Percentiles rank a stretch among this genome's conserved stretches.
Conservation (phyloP, 2,329 filamentous ascomycete species). For the Cercospora nicotianae region DNA sequence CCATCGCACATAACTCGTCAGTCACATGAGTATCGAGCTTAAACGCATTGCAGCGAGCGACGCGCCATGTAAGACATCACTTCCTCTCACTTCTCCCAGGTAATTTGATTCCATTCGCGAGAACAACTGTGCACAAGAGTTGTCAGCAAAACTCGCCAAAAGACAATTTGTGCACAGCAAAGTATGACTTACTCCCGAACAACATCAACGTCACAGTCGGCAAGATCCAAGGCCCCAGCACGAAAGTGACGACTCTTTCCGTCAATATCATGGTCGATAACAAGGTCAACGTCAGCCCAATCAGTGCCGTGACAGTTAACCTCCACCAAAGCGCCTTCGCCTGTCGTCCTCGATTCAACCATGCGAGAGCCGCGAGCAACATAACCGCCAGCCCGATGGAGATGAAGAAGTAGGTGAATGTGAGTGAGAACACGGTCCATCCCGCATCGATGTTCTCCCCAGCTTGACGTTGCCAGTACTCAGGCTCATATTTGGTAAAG, state of each 20-base stretch:
- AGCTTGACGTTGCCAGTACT: slow-evolving; percentile 5
- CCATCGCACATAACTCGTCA: not conserved
- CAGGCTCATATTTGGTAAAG: slow-evolving; percentile 7
- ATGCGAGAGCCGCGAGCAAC: slow-evolving; percentile 35
- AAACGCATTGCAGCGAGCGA: not conserved
- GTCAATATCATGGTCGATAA: slow-evolving; percentile 12
- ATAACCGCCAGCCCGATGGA: slow-evolving; percentile 33
- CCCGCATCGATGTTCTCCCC: slow-evolving; percentile 9
- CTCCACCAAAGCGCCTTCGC: slow-evolving; percentile 30
- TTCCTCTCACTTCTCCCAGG: slow-evolving; percentile 3
- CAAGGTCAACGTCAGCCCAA: slow-evolving; percentile 15
- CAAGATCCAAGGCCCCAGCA: slow-evolving; percentile 17
- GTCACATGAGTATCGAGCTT: not conserved
- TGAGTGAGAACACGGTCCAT: slow-evolving; percentile 29
- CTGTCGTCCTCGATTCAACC: slow-evolving; percentile 28
- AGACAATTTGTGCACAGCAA: not conserved
- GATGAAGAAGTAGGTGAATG: slow-evolving; percentile 35
- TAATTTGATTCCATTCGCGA: slow-evolving; percentile 2
- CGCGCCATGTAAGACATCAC: not conserved
- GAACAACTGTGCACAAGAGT: not conserved
- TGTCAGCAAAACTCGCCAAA: not conserved
- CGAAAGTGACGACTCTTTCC: not conserved
- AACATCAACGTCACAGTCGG: slow-evolving; percentile 18
- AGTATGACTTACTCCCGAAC: not conserved
- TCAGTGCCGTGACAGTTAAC: slow-evolving; percentile 22